A percentile compares a stretch with the other conserved stretches of the same genome.
Evolutionary conservation across 495 filamentous ascomycete genomes (phyloP).

Genomic region (Hypoxylon trugodes): DNA sequence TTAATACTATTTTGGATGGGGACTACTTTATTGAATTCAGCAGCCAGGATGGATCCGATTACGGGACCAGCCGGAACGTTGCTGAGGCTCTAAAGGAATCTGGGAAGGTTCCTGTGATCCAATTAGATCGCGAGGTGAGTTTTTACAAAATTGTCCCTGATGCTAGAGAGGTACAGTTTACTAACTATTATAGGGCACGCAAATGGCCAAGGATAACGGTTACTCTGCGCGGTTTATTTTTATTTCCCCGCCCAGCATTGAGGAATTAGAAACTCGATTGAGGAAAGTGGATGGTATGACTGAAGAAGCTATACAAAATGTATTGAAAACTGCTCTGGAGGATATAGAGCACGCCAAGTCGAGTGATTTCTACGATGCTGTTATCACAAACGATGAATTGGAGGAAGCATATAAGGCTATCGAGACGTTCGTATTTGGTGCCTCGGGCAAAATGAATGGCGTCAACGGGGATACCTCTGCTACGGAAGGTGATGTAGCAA

Average conservation of each 20-base stretch:
- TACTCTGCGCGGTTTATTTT: conserved; percentile 77
- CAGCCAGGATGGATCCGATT: conserved; percentile 51
- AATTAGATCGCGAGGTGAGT: conserved; percentile 65
- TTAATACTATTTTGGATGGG: conserved; percentile 60
- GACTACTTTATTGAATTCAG: conserved; percentile 60
- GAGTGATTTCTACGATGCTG: conserved; percentile 70
- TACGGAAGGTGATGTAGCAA: conserved; percentile 21
- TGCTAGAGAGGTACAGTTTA: background rate
- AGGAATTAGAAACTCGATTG: conserved; percentile 69
- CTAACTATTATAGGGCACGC: conserved; percentile 63
- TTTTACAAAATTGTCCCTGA: background rate
- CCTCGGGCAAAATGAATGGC: conserved; percentile 8
- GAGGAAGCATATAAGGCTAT: conserved; percentile 63
- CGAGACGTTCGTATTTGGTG: conserved; percentile 28
- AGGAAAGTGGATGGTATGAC: conserved; percentile 62
- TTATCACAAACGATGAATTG: conserved; percentile 76
- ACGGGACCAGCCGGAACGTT: conserved; percentile 56
- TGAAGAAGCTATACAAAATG: conserved; percentile 68
- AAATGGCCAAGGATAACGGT: conserved; percentile 74
- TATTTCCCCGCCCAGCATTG: conserved; percentile 70
- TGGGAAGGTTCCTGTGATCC: conserved; percentile 59
- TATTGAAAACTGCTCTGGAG: conserved; percentile 67
- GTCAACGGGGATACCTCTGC: conserved; percentile 13
- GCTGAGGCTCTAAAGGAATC: conserved; percentile 55
- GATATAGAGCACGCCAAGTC: conserved; percentile 71